Evolutionary conservation across 2,329 filamentous ascomycete genomes (phyloP).

Genomic region (Coniochaeta ligniaria): DNA sequence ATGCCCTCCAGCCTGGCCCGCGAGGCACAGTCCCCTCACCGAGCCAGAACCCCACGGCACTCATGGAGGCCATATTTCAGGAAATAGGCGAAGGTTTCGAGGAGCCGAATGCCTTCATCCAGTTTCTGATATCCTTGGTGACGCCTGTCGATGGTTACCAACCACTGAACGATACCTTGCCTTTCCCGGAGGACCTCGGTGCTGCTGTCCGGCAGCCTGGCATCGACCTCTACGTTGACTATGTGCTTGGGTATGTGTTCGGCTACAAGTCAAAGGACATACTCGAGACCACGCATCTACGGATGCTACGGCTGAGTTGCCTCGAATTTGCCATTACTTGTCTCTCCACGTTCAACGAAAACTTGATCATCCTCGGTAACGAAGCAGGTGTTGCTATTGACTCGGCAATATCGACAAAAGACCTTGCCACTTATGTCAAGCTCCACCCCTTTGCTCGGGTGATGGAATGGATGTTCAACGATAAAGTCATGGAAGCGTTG

Average conservation of each 20-base stretch:
- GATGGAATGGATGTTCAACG: constrained; percentile 98
- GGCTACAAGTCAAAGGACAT: constrained; percentile 58
- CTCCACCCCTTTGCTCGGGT: constrained; percentile 89
- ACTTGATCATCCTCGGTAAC: constrained; percentile 79
- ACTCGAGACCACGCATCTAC: constrained; percentile 59
- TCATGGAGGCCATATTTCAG: constrained; percentile 60
- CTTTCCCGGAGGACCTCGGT: constrained; percentile 83
- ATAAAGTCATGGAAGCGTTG: constrained; percentile 72
- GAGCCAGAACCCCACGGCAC: constrained; percentile 21
- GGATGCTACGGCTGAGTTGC: constrained; percentile 70
- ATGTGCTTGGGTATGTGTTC: constrained; percentile 74
- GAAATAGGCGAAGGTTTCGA: constrained; percentile 75
- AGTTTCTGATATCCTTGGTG: constrained; percentile 66
- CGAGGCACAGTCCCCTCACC: constrained; percentile 5
- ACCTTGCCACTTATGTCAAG: constrained; percentile 71
- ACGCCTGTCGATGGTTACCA: constrained; percentile 55
- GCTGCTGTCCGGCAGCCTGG: constrained; percentile 69
- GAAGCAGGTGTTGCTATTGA: constrained; percentile 71
- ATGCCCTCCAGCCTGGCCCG: constrained; percentile 23
- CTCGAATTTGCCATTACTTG: constrained; percentile 77
- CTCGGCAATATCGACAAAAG: constrained; percentile 63
- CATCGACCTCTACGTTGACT: constrained; percentile 90
- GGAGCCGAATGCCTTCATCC: constrained; percentile 77
- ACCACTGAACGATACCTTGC: constrained; percentile 64
- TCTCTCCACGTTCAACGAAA: constrained; percentile 85